Evolutionary conservation across 768 basidiomycete species (phyloP), one percentile per base, ranked within the genome.

Genomic region (Lentinus tigrinus): DNA sequence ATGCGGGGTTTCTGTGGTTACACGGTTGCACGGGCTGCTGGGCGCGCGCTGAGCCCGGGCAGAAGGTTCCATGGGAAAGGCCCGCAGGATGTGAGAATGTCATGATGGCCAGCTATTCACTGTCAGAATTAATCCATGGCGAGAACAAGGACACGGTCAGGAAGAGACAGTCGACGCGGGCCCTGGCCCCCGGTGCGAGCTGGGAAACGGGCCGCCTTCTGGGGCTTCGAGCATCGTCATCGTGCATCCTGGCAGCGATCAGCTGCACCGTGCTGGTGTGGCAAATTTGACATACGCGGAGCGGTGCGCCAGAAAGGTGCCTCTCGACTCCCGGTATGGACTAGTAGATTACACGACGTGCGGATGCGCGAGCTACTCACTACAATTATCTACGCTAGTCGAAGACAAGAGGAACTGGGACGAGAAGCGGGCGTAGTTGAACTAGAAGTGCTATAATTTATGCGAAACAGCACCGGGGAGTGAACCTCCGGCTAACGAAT

Each of bases 1-100:
- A 59, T 39, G 52, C 24, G 47, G 57, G 52, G 58, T 59, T 54
- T 59, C 58, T 59, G 58, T 59, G 58, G 58, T 59, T 59, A 59
- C 58, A 59, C 58, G 58, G 40, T 42, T 42, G 40, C 17, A 42
- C 17, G 40, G 40, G n/a, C 40, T 31, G 31, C 31, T 31, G 31
- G 16, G 39, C 39, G 39, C 39, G 14, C 39, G 39, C 16, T 16
- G 9, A 40, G 57, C 57, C 44, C 57, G 57, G 47, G 51, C 51
- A 58, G 51, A 58, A 52, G 44, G 24, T 48, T 52, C 46, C 57
- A 50, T 53, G 57, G 38, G 52, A 52, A 53, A 51, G 19, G 21
- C 34, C 49, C 51, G 13, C 39, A 36, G 26, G 51, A 21, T 42
- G 46, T 52, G 57, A 51, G 57, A 52, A 40, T 40, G 39, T 40